These are phyloP conservation scores for Calonectria pauciramosa DNA, from an alignment of 2,329 filamentous ascomycete species.

Conservation along the genomic window DNA sequence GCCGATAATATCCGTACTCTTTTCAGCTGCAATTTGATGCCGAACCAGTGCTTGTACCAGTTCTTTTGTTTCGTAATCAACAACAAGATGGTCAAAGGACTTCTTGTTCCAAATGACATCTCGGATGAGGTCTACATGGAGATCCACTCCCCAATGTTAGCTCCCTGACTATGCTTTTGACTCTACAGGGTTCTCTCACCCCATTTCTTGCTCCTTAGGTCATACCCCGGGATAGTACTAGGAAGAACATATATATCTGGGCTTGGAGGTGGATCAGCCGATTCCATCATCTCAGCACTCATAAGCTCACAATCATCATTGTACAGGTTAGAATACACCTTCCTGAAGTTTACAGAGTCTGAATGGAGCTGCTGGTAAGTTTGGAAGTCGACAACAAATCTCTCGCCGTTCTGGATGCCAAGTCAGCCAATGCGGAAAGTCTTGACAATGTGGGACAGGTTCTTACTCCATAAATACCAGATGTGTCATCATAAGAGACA, in stretches of 20 bases:
- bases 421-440: background rate
- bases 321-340: background rate
- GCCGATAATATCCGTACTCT: constrained; percentile 6
- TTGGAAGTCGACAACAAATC: constrained; percentile 9
- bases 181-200: background rate
- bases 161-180: background rate
- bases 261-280: background rate
- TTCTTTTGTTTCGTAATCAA: constrained; percentile 20
- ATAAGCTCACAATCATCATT: background rate
- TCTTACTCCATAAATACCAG: background rate
- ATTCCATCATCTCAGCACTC: background rate
- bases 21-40: background rate
- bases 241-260: constrained; percentile 13
- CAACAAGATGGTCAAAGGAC: constrained; percentile 27
- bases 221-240: background rate
- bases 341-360: background rate
- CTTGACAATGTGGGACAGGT: background rate
- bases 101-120: constrained; percentile 32
- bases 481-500: background rate
- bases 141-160: background rate
- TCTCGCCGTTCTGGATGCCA: background rate
- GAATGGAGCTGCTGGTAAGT: constrained; percentile 9
- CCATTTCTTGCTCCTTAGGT: constrained; percentile 26
- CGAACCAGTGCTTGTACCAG: background rate
- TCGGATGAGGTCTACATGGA: constrained; percentile 23